Evolutionary conservation across 2,329 filamentous ascomycete genomes (phyloP), one percentile per base, ranked within the genome.

Genomic region (Fusarium chuoi): DNA sequence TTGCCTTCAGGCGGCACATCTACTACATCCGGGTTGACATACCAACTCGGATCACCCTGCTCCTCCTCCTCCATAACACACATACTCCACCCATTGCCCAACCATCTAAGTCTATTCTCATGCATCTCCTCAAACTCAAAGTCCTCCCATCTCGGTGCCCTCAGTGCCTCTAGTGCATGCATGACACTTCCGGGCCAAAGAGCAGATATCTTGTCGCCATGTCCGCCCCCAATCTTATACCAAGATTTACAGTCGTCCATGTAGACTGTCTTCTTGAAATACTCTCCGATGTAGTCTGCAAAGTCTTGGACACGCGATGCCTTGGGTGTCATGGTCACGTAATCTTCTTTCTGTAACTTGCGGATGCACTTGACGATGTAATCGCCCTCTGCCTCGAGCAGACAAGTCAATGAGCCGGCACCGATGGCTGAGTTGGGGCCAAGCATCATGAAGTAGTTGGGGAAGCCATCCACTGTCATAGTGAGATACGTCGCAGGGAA

Each of bases 11-110:
- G 55, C 0, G 61, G 61, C 1, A 64, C 36, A 24, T 64, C 61
- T 4, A 64, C 55, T 8, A 24, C 14, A 35, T 64, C 44, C 6
- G 44, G 33, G 24, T 64, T 64, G 0, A 61, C 14, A 3, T 64
- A 64, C 61, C 61, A 64, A 14, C 61, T 64, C 3, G 61, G 42
- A 5, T 64, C 61, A 5, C 61, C 61, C 24, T 64, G 61, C 24
- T 64, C 28, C 20, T 64, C 61, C 1, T 42, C 44, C 10, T 42
- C 42, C 56, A 62, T 64, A 0, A 64, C 0, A 7, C 56, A 64
- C 15, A 64, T 6, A 3, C 61, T 64, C 61, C 61, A 64, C 0
- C 61, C 61, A 17, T 64, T 64, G 0, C 61, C 61, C 13, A 64
- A 2, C 61, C 61, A 64, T 17, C 42, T 1, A 4, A 64, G 15